phyloP scores from a whole-genome alignment of 371 early-diverging fungal genomes.

The Fennellomyces sp. region DNA sequence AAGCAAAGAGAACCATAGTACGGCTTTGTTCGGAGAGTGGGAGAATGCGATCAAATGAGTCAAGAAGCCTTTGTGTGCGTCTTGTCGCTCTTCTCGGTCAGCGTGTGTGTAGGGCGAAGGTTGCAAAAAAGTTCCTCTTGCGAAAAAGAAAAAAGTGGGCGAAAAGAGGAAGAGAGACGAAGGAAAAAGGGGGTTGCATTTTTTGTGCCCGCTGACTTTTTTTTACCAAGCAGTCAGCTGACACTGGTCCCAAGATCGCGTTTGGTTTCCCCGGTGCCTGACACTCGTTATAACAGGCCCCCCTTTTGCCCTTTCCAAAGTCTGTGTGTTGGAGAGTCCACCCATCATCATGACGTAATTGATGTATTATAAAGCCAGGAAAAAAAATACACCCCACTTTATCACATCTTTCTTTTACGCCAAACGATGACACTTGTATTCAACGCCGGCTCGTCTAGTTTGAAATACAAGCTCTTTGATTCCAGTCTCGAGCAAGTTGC shows the following conservation, averaged over 20 bases:
- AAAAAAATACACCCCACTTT: background rate
- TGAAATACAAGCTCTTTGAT: conserved; percentile 22
- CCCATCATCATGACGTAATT: conserved; percentile 4
- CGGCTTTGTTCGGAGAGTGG: background rate
- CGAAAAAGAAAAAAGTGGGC: background rate
- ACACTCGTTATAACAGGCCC: no score
- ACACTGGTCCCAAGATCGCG: background rate
- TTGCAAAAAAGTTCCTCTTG: no score
- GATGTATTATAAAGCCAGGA: no score
- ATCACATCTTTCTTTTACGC: background rate
- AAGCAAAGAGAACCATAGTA: conserved; percentile 14
- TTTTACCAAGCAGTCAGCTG: background rate
- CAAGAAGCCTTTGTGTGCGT: no score
- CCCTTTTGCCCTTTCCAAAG: background rate
- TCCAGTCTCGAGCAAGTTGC: conserved; percentile 6
- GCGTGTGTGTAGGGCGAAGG: no score
- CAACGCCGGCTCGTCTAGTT: conserved; percentile 23
- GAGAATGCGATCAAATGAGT: no score
- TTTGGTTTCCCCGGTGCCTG: background rate
- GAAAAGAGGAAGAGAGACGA: conserved; percentile 1
- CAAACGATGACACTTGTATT: conserved; percentile 9
- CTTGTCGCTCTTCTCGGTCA: no score
- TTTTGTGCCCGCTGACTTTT: conserved; percentile 4
- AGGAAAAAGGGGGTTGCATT: conserved; percentile 4
- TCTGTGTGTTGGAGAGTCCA: background rate